Base-by-base conservation (phyloP, 345 rosid species). In the Streptanthus diversifolius region DNA sequence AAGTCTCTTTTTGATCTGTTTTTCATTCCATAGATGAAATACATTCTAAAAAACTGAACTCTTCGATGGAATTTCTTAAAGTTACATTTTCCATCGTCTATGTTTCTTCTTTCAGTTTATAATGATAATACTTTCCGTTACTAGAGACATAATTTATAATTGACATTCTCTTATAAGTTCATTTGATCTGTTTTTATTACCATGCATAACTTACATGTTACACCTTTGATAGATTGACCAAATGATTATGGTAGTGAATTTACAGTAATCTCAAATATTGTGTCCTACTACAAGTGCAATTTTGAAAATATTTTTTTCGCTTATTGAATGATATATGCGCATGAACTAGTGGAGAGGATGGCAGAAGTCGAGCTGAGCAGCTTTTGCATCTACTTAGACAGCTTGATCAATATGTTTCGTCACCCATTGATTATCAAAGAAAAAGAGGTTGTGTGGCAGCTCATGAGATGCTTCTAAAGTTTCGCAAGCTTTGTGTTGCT, bases 341-440 rank as follows among this genome's bases (percentile, higher is more conserved):
- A 74, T 77, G 59, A 76, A 74, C 68, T 80, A 93, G 98, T 80
- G 98, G 98, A 81, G 98, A 89, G 86, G 98, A 93, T 83, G 98
- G 98, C 69, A 82, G 97, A 87, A 93, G 96, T 80, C 83, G 98
- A 76, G 95, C 96, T 1, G 98, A 93, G 87, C 98, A 93, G 80
- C 89, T 93, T 43, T 73, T 91, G 83, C 98, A 93, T 82, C 85
- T 93, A 43, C 78, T 91, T 83, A 89, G 95, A 82, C 96, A 86
- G 75, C 79, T 88, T 80, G 98, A 93, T 84, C 93, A 85, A 62
- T 89, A 79, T 56, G 85, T 91, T 49, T 82, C 95, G 70, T 91
- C 98, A 61, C 72, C 92, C 37, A 79, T 91, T 40, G 97, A 93
- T 57, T 85, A 85, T 75, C 97, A 91, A 79, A 88, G 98, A 72